Evolutionary conservation across 164 flowering plant genomes (phyloP).

Genomic region (Brasenia schreberi): DNA sequence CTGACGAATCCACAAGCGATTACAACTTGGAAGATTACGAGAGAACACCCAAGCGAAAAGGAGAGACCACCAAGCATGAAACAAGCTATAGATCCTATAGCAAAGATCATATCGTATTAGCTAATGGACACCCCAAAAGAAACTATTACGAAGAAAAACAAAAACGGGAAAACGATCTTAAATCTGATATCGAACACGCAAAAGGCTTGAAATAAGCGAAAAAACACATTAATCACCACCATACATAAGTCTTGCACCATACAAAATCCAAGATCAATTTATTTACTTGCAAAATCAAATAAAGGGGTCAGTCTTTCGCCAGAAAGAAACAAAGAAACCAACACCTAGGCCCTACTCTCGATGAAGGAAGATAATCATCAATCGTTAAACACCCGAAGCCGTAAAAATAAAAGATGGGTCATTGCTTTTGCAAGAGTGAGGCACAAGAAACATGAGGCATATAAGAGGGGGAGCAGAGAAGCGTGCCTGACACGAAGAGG

Average conservation of each 20-base stretch:
- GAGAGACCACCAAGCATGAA: not conserved
- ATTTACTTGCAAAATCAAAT: no score
- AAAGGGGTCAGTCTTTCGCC: not conserved
- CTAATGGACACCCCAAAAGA: not conserved
- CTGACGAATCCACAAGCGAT: no score
- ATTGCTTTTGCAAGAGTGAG: not conserved
- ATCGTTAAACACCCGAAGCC: no score
- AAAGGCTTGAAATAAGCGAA: not conserved
- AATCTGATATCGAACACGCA: not conserved
- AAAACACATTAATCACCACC: not conserved
- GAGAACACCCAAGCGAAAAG: not conserved
- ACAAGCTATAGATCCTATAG: not conserved
- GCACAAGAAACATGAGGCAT: not conserved
- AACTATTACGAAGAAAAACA: not conserved
- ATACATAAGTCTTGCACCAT: not conserved
- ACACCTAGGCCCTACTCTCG: not conserved
- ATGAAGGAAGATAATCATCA: not conserved
- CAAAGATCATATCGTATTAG: not conserved
- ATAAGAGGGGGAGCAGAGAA: not conserved
- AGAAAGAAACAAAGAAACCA: no score
- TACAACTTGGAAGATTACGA: no score
- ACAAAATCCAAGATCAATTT: not conserved
- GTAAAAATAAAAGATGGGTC: not conserved
- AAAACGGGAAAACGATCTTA: not conserved
- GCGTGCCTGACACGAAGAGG: slow-evolving; percentile 43